Evolutionary conservation across 2,329 filamentous ascomycete species (phyloP), one percentile per base, ranked within the genome.

Genomic region (Xylaria digitata): DNA sequence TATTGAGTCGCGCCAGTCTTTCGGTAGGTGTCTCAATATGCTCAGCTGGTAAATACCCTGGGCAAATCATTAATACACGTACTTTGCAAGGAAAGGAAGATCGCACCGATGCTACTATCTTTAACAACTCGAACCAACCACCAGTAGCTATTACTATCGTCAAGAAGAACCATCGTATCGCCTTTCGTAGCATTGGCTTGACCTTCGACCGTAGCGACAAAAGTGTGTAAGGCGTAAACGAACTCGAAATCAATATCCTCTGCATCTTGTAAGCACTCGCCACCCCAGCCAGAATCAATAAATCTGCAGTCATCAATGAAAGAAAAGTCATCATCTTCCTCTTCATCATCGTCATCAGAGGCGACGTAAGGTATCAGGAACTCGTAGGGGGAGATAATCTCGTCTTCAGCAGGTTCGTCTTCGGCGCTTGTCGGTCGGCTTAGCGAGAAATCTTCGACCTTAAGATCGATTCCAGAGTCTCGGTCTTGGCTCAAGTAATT

Each of bases 241-340:
- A 98, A 98, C 79, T 98, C 95, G 84, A 99, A 98, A 85, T 99
- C 96, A 81, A 99, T 99, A 77, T 99, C 96, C 87, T 99, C 96
- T 98, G 85, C 80, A 81, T 90, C 86, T 86, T 88, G 92, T 97
- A 94, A 97, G 93, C 90, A 91, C 84, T 92, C 87, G 82, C 86
- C 86, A 79, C 86, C 89, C 90, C 90, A 94, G 66, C 89, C 90
- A 73, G 87, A 89, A 78, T 92, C 89, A 84, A 91, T 80, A 80
- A 88, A 91, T 80, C 85, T 84, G 66, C 85, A 77, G 76, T 92
- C 84, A 78, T 84, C 78, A 80, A 76, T 74, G 69, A 73, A 74
- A 59, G 79, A 84, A 84, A 84, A 79, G 76, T 87, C 84, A 78
- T 87, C 83, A 76, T 84, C 83, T 83, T 90, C 89, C 87, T 91